phyloP scores from a whole-genome alignment of 331 rosid species.

The Saraca asoca region DNA sequence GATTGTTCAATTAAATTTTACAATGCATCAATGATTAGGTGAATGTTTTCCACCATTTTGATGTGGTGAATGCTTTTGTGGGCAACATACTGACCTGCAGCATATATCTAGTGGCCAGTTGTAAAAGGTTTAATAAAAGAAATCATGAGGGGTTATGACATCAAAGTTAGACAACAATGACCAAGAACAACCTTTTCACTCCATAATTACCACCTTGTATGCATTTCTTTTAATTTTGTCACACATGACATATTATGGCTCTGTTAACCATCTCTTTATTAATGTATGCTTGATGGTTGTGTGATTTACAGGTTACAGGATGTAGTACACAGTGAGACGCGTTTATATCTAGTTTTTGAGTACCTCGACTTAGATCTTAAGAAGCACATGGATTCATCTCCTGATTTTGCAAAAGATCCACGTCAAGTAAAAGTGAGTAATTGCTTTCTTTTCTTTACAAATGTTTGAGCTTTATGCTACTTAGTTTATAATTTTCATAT shows the following conservation, averaged over 20 bases:
- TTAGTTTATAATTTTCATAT: background rate
- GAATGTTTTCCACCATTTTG: conserved; percentile 2
- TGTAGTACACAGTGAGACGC: conserved; percentile 94
- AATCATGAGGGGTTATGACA: no score
- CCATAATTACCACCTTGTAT: no score
- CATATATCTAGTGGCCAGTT: background rate
- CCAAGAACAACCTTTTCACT: no score
- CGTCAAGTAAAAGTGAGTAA: conserved; percentile 78
- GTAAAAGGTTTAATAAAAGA: no score
- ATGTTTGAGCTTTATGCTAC: background rate
- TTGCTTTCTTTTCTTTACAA: conserved; percentile 16
- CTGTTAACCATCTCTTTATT: conserved; percentile 12
- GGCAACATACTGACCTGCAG: background rate
- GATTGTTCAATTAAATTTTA: conserved; percentile 20
- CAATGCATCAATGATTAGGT: background rate
- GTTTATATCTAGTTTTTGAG: conserved; percentile 93
- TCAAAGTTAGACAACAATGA: no score
- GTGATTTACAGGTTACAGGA: conserved; percentile 78
- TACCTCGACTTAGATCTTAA: conserved; percentile 95
- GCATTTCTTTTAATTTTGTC: no score
- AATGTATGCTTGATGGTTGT: conserved; percentile 33
- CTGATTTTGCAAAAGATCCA: conserved; percentile 82
- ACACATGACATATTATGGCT: background rate
- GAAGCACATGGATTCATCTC: conserved; percentile 98
- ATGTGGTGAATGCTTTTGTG: background rate